A percentile compares a stretch with the other conserved stretches of the same genome.
Evolutionary conservation across 768 basidiomycete species (phyloP).

Genomic region (Boletus speciosus): DNA sequence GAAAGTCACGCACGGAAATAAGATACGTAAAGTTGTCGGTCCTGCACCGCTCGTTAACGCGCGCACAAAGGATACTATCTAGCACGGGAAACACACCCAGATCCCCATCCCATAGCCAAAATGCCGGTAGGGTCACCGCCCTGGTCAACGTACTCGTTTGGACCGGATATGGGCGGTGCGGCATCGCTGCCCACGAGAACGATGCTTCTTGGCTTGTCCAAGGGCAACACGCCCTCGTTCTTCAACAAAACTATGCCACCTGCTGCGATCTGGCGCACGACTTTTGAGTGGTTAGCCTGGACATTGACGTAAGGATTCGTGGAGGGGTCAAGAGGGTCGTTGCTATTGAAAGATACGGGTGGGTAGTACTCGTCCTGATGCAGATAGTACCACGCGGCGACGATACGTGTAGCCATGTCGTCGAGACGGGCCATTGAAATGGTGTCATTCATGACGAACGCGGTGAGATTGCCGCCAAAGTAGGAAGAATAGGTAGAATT

Average conservation of each 20-base stretch:
- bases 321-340: neutral
- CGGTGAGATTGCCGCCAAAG: constrained; percentile 50
- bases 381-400: constrained; percentile 56
- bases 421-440: constrained; percentile 61
- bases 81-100: neutral
- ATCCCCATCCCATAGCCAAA: neutral
- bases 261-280: neutral
- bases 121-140: too few relatives aligned
- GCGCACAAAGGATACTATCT: neutral
- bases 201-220: neutral
- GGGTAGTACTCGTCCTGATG: constrained; percentile 33
- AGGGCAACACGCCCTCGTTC: neutral
- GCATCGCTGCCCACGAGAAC: too few relatives aligned
- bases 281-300: neutral
- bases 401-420: constrained; percentile 69
- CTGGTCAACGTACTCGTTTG: too few relatives aligned
- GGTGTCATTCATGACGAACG: constrained; percentile 18
- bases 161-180: too few relatives aligned
- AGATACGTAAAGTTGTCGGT: neutral
- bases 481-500: neutral
- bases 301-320: neutral
- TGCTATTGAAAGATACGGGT: neutral
- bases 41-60: neutral
- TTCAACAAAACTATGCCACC: neutral
- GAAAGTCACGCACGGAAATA: neutral